Base-by-base conservation (phyloP, 2,329 filamentous ascomycete genomes). In the Fusarium pininemorale region DNA sequence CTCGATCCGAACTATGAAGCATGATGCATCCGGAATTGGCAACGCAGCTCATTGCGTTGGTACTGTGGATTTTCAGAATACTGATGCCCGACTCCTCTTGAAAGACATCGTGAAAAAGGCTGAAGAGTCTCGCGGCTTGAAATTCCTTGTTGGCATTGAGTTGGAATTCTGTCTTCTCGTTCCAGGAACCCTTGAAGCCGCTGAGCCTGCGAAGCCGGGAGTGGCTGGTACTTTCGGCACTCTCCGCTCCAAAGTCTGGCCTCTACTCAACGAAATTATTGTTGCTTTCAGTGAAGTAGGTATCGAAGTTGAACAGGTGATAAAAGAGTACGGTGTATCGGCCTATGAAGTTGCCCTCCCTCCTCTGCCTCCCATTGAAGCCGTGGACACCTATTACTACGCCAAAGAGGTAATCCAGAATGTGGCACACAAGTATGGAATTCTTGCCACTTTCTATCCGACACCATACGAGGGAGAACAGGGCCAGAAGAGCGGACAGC, bases 391-490 rank as follows among this genome's bases (percentile, higher is more conserved):
- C 2, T 69, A 69, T 32, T 35, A 63, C 13, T 55, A 69, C 18
- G 16, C 63, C 2, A 38, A 22, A 6, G 48, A 69, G 26, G 13
- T 63, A 3, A 39, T 69, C 1, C 51, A 54, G 6, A 69, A 55
- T 8, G 28, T 63, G 1, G 55, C 66, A 6, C 26, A 54, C 9
- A 54, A 35, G 7, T 2, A 47, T 7, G 15, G 39, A 0, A 26
- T 50, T 6, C 28, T 63, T 6, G 64, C 66, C 7, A 69, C 66
- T 5, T 69, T 69, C 13, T 63, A 69, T n/a, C 55, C 66, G 2
- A 69, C 64, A 2, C 55, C 66, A 1, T 69, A 39, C 3, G 48
- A 44, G 3, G 66, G 37, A 10, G 42, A 54, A 6, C 24, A 50
- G 1, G 66, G 66, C 1, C 66, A 63, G 22, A 54, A 63, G n/a